phyloP scores from a whole-genome alignment of 2,329 filamentous ascomycete species.

The Elsinoe ampelina region DNA sequence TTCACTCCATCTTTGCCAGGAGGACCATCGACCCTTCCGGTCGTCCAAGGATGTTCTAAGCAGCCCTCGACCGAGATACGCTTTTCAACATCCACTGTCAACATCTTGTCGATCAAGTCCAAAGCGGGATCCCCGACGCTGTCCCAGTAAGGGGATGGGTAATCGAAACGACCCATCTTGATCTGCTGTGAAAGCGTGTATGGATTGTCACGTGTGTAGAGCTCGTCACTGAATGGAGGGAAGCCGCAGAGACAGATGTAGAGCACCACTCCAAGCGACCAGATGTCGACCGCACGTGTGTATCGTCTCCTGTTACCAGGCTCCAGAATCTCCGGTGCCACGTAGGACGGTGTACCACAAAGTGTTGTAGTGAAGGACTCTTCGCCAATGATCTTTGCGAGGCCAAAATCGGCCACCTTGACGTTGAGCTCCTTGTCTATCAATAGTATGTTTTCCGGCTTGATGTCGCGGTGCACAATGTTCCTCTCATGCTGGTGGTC shows the following conservation, averaged over 20 bases:
- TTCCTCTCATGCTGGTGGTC: conserved; percentile 75
- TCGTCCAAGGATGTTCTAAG: conserved; percentile 83
- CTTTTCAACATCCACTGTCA: conserved; percentile 74
- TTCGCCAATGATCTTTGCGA: conserved; percentile 97
- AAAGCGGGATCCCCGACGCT: conserved; percentile 76
- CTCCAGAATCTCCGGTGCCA: conserved; percentile 89
- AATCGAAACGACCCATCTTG: conserved; percentile 79
- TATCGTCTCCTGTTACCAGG: conserved; percentile 76
- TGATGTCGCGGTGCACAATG: conserved; percentile 96
- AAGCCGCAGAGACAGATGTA: conserved; percentile 98
- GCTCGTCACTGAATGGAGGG: conserved; percentile 91
- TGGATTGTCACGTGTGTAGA: conserved; percentile 69
- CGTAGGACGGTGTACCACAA: conserved; percentile 81
- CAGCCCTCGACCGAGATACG: conserved; percentile 87
- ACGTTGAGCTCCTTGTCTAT: conserved; percentile 75
- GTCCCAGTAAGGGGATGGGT: conserved; percentile 95
- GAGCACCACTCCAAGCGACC: conserved; percentile 94
- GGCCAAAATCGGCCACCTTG: conserved; percentile 91
- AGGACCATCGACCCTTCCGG: conserved; percentile 27
- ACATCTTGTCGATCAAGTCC: conserved; percentile 90
- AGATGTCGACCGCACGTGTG: conserved; percentile 89
- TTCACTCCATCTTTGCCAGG: conserved; percentile 27
- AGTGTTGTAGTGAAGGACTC: conserved; percentile 96
- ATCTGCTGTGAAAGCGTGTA: conserved; percentile 85
- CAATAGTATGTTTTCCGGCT: conserved; percentile 90